phyloP scores from a whole-genome alignment of 2,329 filamentous ascomycete species.

The Aspergillus phoenicis region DNA sequence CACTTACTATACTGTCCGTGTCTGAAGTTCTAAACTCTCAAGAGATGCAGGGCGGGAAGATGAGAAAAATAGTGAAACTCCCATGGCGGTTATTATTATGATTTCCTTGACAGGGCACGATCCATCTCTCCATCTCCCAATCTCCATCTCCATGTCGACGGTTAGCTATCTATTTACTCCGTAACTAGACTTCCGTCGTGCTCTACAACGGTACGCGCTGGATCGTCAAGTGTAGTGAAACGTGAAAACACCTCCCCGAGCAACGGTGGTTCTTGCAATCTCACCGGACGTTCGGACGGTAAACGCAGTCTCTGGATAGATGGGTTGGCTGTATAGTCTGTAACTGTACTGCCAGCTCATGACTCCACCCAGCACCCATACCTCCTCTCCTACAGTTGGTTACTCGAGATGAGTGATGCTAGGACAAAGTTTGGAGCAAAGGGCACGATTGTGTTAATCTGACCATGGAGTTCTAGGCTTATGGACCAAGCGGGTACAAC shows the following conservation, averaged over 20 bases:
- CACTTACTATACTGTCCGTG: neutral
- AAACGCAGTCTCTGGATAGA: neutral
- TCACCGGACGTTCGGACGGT: neutral
- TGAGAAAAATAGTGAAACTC: neutral
- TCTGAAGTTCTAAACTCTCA: slow-evolving; percentile 1
- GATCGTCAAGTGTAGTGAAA: slow-evolving; percentile 1
- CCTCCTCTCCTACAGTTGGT: slow-evolving; percentile 6
- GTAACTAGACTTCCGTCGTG: too few relatives aligned
- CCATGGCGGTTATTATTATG: neutral
- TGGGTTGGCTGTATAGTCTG: neutral
- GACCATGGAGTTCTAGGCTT: neutral
- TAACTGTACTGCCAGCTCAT: slow-evolving; percentile 6
- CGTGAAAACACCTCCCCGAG: neutral
- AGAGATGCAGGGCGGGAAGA: neutral
- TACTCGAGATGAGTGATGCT: neutral
- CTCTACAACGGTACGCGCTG: neutral
- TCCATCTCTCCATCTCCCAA: neutral
- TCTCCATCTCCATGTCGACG: neutral
- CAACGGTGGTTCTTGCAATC: too few relatives aligned
- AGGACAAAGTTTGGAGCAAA: neutral
- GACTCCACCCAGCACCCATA: neutral
- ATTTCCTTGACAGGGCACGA: slow-evolving; percentile 8
- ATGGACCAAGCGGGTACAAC: neutral
- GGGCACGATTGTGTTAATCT: slow-evolving; percentile 3
- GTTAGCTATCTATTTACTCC: neutral